Evolutionary conservation across 2,329 filamentous ascomycete species (phyloP).

Genomic region (Fusarium transvaalense): DNA sequence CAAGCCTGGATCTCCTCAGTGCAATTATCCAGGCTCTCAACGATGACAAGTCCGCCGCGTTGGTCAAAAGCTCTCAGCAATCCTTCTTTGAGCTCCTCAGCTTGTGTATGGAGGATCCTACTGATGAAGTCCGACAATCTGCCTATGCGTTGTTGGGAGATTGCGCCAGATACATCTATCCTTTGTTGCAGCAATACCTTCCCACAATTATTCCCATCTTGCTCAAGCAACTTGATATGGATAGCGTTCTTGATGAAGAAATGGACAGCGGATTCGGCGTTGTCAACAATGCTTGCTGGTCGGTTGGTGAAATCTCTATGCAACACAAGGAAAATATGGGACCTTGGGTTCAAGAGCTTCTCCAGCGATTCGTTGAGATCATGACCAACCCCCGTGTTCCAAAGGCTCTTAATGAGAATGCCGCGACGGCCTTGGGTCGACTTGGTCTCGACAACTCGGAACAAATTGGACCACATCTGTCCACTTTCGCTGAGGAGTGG

Average conservation of each 20-base stretch:
- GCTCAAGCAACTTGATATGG: conserved; percentile 88
- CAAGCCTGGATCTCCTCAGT: conserved; percentile 91
- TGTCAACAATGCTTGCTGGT: conserved; percentile 99
- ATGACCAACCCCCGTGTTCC: conserved; percentile 88
- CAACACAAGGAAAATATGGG: conserved; percentile 80
- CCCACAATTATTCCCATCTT: conserved; percentile 81
- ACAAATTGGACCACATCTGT: conserved; percentile 81
- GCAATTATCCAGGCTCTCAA: conserved; percentile 93
- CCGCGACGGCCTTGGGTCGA: conserved; percentile 90
- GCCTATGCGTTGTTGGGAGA: conserved; percentile 95
- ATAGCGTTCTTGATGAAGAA: conserved; percentile 80
- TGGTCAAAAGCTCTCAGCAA: conserved; percentile 81
- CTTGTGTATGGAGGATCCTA: conserved; percentile 91
- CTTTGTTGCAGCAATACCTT: conserved; percentile 80
- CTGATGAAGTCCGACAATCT: conserved; percentile 94
- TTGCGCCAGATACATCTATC: conserved; percentile 92
- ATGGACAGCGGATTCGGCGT: conserved; percentile 90
- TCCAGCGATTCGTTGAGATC: conserved; percentile 83
- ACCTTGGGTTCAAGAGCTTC: conserved; percentile 81
- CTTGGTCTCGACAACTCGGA: conserved; percentile 84
- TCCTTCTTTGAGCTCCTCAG: conserved; percentile 90
- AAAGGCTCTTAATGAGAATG: conserved; percentile 90
- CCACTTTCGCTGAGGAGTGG: conserved; percentile 85
- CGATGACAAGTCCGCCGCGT: conserved; percentile 76
- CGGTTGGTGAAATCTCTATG: conserved; percentile 90